A percentile compares a stretch with the other conserved stretches of the same genome.
phyloP scores from a whole-genome alignment of 352 stramenopile genomes.

The Peronospora farinosa region DNA sequence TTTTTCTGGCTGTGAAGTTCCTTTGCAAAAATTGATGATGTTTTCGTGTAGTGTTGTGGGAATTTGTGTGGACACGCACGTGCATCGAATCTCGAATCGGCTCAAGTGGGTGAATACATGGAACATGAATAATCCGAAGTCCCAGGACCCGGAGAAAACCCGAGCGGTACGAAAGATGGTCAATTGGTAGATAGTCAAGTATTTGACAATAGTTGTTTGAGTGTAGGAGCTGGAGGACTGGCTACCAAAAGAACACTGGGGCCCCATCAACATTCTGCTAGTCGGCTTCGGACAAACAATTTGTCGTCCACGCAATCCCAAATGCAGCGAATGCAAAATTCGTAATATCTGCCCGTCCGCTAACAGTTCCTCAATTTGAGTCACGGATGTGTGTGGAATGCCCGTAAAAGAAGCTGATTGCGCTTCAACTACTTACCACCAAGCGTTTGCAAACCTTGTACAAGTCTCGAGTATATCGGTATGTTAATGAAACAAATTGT shows the following conservation, averaged over 20 bases:
- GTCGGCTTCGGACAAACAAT: conserved; percentile 96
- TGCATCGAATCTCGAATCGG: conserved; percentile 95
- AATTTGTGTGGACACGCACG: conserved; percentile 96
- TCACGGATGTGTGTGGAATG: neutral
- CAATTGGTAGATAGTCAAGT: neutral
- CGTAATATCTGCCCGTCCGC: conserved; percentile 64
- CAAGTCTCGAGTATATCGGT: neutral
- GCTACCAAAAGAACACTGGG: conserved; percentile 89
- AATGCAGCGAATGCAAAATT: conserved; percentile 71
- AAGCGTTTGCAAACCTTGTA: neutral
- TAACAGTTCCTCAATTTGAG: conserved; percentile 29
- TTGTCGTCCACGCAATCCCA: conserved; percentile 59
- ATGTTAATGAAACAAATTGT: no score
- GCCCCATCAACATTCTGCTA: conserved; percentile 88
- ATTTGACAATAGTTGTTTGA: conserved; percentile 4
- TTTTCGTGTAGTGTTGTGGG: conserved; percentile 55
- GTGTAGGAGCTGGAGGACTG: conserved; percentile 89
- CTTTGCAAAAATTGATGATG: neutral
- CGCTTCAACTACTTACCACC: neutral
- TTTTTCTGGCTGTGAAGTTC: neutral
- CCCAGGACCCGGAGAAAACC: conserved; percentile 89
- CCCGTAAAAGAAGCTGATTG: neutral
- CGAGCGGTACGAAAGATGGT: conserved; percentile 35
- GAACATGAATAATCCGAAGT: conserved; percentile 77
- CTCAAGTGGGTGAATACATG: conserved; percentile 90